Base-by-base conservation (phyloP, 73 alveolate species). In the Urostyla sp. region DNA sequence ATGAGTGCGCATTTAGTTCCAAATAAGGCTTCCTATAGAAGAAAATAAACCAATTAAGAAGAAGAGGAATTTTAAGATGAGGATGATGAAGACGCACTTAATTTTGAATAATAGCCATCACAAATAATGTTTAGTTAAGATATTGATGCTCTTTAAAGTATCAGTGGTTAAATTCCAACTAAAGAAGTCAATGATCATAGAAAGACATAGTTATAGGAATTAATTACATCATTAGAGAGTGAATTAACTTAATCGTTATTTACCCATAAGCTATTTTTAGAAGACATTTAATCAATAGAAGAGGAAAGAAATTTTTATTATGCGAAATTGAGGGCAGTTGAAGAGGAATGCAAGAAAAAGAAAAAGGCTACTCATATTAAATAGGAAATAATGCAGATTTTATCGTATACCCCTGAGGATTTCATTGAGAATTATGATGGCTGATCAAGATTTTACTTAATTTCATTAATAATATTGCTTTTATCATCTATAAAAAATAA, bases 251-350 rank as follows among this genome's bases (percentile, higher is more conserved):
- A 84, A 43, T 73, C 60, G 63, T 89, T 89, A 1, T 75, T 53
- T 34, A 89, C 80, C 44, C 91, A 89, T 43, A 89, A 89, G 69
- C 72, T 89, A 58, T 80, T 89, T 56, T 51, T 84, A 27, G 96
- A 89, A 44, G 96, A 89, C 53, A 89, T 89, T 21, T 32, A 58
- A 32, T 52, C 72, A 57, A 87, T 89, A 18, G 96, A 89, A 50
- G 96, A 89, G 63, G 96, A 89, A 75, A 75, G 91, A 48, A 89
- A 89, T 48, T 89, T 89, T 50, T 89, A 89, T 31, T 89, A 75
- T 67, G 67, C 52, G 67, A 89, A 87, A 60, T 87, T 89, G 48
- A 31, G 93, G 57, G 36, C 46, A 27, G 77, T 89, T 0, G 96
- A 89, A 53, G 86, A 55, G 32, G 34, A 45, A n/a, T 84, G 92